phyloP scores from a whole-genome alignment of 1,139 yeast genomes.

The Debaryomycetaceae sp. region DNA sequence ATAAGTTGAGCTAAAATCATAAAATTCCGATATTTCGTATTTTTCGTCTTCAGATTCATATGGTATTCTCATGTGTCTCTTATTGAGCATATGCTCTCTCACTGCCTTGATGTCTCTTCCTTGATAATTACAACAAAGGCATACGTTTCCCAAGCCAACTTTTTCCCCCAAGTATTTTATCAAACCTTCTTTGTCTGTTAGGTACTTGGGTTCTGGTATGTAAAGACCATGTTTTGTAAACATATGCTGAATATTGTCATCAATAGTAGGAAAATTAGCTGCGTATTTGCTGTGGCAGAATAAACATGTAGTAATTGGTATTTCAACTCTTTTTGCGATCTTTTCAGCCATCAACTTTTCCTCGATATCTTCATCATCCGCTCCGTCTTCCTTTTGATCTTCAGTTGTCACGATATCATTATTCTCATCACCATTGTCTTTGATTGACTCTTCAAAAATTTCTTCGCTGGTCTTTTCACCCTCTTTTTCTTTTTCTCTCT shows the following conservation, averaged over 20 bases:
- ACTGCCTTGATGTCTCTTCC: slow-evolving; percentile 83
- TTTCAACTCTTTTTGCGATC: slow-evolving; percentile 58
- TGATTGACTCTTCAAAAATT: slow-evolving; percentile 11
- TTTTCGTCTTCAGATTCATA: slow-evolving; percentile 82
- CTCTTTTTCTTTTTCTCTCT: slow-evolving; percentile 8
- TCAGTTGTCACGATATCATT: not conserved
- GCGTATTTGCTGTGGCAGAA: slow-evolving; percentile 61
- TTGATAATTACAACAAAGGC: slow-evolving; percentile 79
- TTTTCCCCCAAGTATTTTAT: slow-evolving; percentile 75
- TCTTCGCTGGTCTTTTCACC: slow-evolving; percentile 8
- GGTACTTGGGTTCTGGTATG: slow-evolving; percentile 74
- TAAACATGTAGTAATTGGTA: slow-evolving; percentile 72
- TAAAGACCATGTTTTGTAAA: slow-evolving; percentile 75
- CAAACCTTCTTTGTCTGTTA: slow-evolving; percentile 69
- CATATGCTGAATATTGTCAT: slow-evolving; percentile 75
- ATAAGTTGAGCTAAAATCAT: slow-evolving; percentile 77
- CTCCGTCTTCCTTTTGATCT: slow-evolving; percentile 16
- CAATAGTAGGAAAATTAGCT: slow-evolving; percentile 37
- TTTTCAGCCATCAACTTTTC: slow-evolving; percentile 56
- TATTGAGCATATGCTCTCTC: slow-evolving; percentile 83
- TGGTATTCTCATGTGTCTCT: slow-evolving; percentile 86
- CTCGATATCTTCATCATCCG: slow-evolving; percentile 41
- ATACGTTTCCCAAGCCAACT: slow-evolving; percentile 80
- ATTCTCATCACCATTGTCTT: slow-evolving; percentile 18
- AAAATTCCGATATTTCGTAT: slow-evolving; percentile 75